A percentile compares a stretch with the other conserved stretches of the same genome.
Conservation (phyloP, 345 rosid species). For the Murraya paniculata region DNA sequence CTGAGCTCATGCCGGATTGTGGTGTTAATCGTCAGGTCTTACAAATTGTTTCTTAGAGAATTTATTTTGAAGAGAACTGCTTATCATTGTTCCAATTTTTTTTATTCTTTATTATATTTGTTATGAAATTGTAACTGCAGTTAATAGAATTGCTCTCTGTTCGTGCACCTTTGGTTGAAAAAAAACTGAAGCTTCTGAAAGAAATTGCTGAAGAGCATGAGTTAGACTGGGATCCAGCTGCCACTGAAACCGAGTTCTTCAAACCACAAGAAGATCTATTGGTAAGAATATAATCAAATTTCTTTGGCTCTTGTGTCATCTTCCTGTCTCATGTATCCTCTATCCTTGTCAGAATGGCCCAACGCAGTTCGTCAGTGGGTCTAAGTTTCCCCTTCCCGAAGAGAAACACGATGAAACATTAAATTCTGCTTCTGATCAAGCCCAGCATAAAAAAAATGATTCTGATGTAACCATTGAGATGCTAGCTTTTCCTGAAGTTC, state of each 20-base stretch:
- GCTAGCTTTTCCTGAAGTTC: constrained; percentile 79
- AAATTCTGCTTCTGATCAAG: constrained; percentile 29
- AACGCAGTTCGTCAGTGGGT: constrained; percentile 64
- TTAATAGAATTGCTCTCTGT: constrained; percentile 82
- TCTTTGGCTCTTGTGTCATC: constrained; percentile 12
- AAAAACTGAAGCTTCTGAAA: constrained; percentile 80
- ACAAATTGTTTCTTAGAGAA: not conserved
- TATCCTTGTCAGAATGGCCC: constrained; percentile 68
- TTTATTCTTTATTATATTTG: constrained; percentile 3
- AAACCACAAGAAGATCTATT: constrained; percentile 86
- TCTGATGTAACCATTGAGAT: constrained; percentile 52
- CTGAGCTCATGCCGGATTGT: constrained; percentile 91
- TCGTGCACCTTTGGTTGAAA: constrained; percentile 79
- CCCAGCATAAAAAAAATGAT: constrained; percentile 41
- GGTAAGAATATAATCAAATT: constrained; percentile 40
- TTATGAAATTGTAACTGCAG: constrained; percentile 39
- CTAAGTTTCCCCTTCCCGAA: constrained; percentile 64
- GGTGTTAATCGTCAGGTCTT: constrained; percentile 97
- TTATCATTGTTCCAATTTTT: not conserved
- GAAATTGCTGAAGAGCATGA: constrained; percentile 95
- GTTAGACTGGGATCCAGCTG: constrained; percentile 90
- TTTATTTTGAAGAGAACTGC: constrained; percentile 2
- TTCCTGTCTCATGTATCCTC: constrained; percentile 20
- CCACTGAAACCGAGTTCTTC: constrained; percentile 76
- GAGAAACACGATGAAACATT: constrained; percentile 61